A percentile compares a stretch with the other conserved stretches of the same genome.
Conservation (phyloP, 2,329 filamentous ascomycete species). For the Ophiostoma australiae region DNA sequence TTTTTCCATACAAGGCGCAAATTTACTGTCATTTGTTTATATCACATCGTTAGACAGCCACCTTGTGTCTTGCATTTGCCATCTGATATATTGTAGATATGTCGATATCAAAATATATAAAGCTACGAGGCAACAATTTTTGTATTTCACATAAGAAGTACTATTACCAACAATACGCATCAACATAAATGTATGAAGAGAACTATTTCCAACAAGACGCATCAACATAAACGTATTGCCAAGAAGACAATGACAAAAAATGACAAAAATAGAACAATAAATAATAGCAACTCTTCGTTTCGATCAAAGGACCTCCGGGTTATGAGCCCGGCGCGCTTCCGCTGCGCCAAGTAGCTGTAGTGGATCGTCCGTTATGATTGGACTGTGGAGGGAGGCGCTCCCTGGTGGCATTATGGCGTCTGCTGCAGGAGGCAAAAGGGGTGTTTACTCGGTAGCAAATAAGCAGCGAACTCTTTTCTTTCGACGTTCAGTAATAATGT, state of each 20-base stretch:
- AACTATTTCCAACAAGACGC: background rate
- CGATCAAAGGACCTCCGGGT: conserved; percentile 24
- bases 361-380: conserved; percentile 4
- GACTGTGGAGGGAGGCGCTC: background rate
- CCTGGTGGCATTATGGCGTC: background rate
- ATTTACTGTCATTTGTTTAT: background rate
- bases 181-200: background rate
- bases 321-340: conserved; percentile 27
- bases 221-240: background rate
- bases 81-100: background rate
- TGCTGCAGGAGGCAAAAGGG: background rate
- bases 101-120: background rate
- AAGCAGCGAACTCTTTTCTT: too few relatives aligned
- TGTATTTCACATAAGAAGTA: background rate
- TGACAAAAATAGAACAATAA: background rate
- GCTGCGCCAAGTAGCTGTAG: conserved; percentile 25
- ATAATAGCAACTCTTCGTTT: conserved; percentile 11
- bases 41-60: background rate
- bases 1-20: background rate
- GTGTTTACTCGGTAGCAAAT: too few relatives aligned
- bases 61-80: background rate
- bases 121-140: background rate
- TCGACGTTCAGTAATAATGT: too few relatives aligned
- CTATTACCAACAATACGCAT: background rate
- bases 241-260: background rate